A percentile compares a stretch with the other conserved stretches of the same genome.
Conservation (phyloP, 2,329 filamentous ascomycete species). For the Nannizzia gypsea region DNA sequence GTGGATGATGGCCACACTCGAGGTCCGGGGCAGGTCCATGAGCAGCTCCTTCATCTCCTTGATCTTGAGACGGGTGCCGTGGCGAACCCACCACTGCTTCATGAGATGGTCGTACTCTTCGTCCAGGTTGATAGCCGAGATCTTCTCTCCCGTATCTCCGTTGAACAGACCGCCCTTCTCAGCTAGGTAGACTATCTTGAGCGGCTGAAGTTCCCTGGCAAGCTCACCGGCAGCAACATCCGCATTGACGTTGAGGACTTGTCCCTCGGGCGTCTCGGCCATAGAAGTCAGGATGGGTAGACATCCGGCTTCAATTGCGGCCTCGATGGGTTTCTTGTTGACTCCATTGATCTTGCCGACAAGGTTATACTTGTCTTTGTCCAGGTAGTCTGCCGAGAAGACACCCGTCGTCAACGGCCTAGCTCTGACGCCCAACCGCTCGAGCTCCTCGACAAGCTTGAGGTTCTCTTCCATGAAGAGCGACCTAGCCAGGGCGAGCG, state of each 20-base stretch:
- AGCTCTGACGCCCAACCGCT: constrained; percentile 78
- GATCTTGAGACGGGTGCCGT: constrained; percentile 92
- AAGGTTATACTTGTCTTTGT: constrained; percentile 91
- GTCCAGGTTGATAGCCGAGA: constrained; percentile 93
- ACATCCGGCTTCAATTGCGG: constrained; percentile 79
- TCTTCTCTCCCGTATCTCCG: constrained; percentile 85
- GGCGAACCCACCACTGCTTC: constrained; percentile 87
- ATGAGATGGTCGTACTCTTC: constrained; percentile 91
- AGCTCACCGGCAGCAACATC: constrained; percentile 93
- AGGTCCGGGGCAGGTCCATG: constrained; percentile 76
- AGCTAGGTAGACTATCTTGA: constrained; percentile 97
- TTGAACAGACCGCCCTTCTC: constrained; percentile 96
- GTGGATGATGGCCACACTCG: constrained; percentile 94
- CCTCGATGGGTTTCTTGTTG: constrained; percentile 80
- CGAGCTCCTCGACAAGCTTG: constrained; percentile 76
- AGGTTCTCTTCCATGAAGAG: constrained; percentile 93
- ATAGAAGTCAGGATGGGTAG: constrained; percentile 91
- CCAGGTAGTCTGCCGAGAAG: constrained; percentile 84
- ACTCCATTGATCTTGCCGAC: constrained; percentile 93
- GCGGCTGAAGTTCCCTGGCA: constrained; percentile 72
- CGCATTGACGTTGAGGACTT: constrained; percentile 93
- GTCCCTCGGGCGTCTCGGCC: constrained; percentile 83
- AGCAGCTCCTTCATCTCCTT: constrained; percentile 92
- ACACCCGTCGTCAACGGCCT: constrained; percentile 81
- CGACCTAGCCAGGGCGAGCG: constrained; percentile 76